A percentile compares a stretch with the other conserved stretches of the same genome.
Conservation (phyloP, 257 asterid genomes). For the Scutellaria baicalensis region DNA sequence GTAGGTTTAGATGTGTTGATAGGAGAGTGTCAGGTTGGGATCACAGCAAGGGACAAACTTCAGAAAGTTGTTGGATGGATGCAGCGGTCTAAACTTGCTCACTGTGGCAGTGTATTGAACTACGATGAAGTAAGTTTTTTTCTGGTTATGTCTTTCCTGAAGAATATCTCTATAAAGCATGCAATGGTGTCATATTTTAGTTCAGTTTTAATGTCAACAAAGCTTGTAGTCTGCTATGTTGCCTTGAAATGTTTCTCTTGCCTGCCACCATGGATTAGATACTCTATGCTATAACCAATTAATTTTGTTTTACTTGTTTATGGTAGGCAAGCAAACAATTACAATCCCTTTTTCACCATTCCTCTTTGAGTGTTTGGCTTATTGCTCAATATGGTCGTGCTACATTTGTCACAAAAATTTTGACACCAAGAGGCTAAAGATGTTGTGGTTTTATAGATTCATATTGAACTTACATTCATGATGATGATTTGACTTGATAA, state of each 20-base stretch:
- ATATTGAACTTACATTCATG: neutral
- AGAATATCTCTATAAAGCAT: neutral
- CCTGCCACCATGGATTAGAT: no score
- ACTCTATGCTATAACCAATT: neutral
- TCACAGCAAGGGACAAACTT: conserved; percentile 44
- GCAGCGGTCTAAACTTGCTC: conserved; percentile 42
- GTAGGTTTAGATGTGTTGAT: conserved; percentile 40
- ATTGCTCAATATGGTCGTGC: neutral
- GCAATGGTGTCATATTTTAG: neutral
- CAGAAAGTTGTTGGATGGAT: conserved; percentile 55
- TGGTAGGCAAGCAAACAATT: neutral
- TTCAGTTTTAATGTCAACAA: neutral
- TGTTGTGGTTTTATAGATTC: neutral
- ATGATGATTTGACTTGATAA: neutral
- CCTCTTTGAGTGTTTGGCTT: neutral
- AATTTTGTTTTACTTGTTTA: neutral
- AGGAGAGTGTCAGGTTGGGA: conserved; percentile 33
- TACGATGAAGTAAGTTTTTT: conserved; percentile 34
- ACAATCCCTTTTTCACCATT: neutral
- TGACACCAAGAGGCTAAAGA: neutral
- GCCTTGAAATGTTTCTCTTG: neutral
- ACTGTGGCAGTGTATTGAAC: conserved; percentile 36
- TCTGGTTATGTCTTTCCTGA: neutral
- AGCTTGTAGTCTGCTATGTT: neutral
- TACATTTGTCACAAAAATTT: neutral